phyloP scores from a whole-genome alignment of 306 rosid species.

The Hippophae rhamnoides region DNA sequence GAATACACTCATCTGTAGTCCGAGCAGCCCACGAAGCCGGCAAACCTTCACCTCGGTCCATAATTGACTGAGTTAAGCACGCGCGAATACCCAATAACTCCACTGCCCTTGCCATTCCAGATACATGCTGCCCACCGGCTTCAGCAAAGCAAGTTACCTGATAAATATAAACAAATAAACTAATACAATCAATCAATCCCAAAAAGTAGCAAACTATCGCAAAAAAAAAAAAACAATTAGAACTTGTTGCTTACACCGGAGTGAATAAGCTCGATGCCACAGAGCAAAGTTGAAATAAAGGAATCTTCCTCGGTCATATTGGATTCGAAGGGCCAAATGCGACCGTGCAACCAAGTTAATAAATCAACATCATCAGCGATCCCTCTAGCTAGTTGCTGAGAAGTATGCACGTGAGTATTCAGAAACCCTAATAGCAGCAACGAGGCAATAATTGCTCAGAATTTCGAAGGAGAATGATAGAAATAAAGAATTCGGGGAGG shows the following conservation, averaged over 20 bases:
- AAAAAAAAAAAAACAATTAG: neutral
- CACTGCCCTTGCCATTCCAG: constrained; percentile 72
- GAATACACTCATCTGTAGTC: constrained; percentile 53
- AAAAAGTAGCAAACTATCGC: neutral
- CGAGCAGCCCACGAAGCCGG: constrained; percentile 53
- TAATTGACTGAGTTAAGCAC: constrained; percentile 63
- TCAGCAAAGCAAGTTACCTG: constrained; percentile 94
- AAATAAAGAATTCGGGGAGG: neutral
- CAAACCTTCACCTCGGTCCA: constrained; percentile 75
- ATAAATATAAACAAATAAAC: neutral
- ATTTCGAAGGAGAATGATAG: neutral
- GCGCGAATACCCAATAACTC: constrained; percentile 66
- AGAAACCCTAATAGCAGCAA: constrained; percentile 36
- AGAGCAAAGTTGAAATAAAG: constrained; percentile 62
- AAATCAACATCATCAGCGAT: constrained; percentile 89
- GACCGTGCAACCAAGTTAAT: constrained; percentile 73
- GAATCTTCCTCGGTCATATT: constrained; percentile 71
- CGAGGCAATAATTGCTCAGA: neutral
- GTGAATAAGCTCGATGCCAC: constrained; percentile 76
- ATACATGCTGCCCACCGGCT: constrained; percentile 84
- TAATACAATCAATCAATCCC: neutral
- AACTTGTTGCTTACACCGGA: constrained; percentile 39
- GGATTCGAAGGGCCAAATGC: constrained; percentile 93
- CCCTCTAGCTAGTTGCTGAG: constrained; percentile 78
- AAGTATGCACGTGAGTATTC: constrained; percentile 77